These are phyloP conservation scores for Arthroderma sp. DNA, from an alignment of 2,329 filamentous ascomycete species.

Conservation along the genomic window DNA sequence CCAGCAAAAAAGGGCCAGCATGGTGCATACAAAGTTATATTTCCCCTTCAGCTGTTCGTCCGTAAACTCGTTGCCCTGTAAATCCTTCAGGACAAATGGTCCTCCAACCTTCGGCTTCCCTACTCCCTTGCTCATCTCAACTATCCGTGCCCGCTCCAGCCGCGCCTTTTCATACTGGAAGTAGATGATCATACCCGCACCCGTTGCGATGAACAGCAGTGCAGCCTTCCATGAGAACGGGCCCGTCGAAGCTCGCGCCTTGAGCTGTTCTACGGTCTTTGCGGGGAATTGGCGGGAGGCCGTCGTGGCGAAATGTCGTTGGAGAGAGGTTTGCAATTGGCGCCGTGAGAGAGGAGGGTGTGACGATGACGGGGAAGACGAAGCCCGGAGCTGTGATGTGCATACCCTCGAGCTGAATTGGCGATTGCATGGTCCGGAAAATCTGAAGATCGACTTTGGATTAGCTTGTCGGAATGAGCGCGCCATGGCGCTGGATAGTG, in stretches of 20 bases:
- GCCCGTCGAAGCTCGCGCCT: slow-evolving; percentile 26
- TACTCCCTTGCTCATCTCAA: slow-evolving; percentile 84
- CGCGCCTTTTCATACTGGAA: slow-evolving; percentile 88
- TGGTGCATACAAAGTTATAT: slow-evolving; percentile 41
- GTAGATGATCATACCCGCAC: slow-evolving; percentile 68
- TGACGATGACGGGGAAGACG: too few relatives aligned
- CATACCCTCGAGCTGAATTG: too few relatives aligned
- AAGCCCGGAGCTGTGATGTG: too few relatives aligned
- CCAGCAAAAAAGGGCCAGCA: not conserved
- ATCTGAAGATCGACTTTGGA: not conserved
- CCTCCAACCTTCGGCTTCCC: slow-evolving; percentile 90
- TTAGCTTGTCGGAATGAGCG: slow-evolving; percentile 2
- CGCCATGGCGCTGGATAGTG: not conserved
- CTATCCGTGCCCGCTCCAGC: slow-evolving; percentile 76
- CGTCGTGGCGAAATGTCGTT: not conserved
- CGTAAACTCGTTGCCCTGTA: slow-evolving; percentile 65
- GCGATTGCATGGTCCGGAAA: too few relatives aligned
- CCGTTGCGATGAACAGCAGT: slow-evolving; percentile 67
- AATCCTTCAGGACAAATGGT: slow-evolving; percentile 66
- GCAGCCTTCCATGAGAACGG: slow-evolving; percentile 93
- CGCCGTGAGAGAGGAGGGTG: too few relatives aligned
- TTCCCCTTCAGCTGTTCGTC: slow-evolving; percentile 73
- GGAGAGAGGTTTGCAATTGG: too few relatives aligned
- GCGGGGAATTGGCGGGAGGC: slow-evolving; percentile 6
- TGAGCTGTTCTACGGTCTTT: slow-evolving; percentile 29